Evolutionary conservation across 2,329 filamentous ascomycete genomes (phyloP), one percentile per base, ranked within the genome.

Genomic region (Grosmannia clavigera): DNA sequence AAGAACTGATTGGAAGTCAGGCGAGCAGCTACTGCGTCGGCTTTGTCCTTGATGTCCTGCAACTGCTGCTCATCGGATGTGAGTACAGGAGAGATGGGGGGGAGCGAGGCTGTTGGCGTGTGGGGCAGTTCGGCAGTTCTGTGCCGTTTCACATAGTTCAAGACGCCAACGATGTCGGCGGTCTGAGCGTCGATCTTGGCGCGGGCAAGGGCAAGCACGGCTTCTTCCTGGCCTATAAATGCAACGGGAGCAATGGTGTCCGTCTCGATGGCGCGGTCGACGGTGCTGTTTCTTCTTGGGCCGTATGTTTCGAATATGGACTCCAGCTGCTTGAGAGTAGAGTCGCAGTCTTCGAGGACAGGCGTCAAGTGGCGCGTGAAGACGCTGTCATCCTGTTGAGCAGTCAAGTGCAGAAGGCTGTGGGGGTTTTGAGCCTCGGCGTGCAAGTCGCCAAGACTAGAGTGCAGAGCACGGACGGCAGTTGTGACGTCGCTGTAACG

Each of bases 21-120:
- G 12, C 76, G 74, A 12, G 73, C 69, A 3, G 83, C 82, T 63
- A 85, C 78, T 35, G 70, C 70, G 65, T 86, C 82, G 38, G 85
- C 78, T 66, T 84, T 82, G 67, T 82, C 78, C 68, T 83, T 80
- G 66, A 85, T 83, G 9, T 68, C 67, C 60, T 84, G 78, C 40
- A 83, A 70, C 29, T 75, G 71, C 22, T 72, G 68, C 52, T 69
- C 73, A 54, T 72, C 71, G n/a, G 71, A 69, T 46, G 74, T 67
- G 7, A 27, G 58, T 50, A 58, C 55, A 25, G 61, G 60, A 5
- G 63, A 58, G 31, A 62, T 61, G 51, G 60, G 33, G 6, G 57
- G 19, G n/a, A 31, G n/a, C 16, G 53, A 35, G 12, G 46, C 35
- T 9, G 48, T 50, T 33, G 31, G 16, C 22, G 46, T 16, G 29